Percentiles rank a stretch among this genome's conserved stretches.
phyloP scores from a whole-genome alignment of 345 rosid species.

The Pistacia vera region DNA sequence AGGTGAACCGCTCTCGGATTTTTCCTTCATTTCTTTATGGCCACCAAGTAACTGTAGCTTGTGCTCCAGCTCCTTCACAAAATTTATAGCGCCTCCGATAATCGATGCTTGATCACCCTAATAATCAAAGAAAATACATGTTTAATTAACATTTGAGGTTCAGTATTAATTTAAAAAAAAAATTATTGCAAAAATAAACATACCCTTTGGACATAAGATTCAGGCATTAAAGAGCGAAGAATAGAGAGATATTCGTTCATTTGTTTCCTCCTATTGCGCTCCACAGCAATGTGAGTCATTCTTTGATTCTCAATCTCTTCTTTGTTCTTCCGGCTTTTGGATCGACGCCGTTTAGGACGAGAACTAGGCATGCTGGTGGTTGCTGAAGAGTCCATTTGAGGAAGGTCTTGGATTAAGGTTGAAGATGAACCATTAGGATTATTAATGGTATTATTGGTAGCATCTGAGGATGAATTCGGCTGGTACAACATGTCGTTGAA shows the following conservation, averaged over 20 bases:
- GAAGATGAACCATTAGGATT: conserved; percentile 7
- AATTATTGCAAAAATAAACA: no score
- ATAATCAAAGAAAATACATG: neutral
- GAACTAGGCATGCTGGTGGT: conserved; percentile 14
- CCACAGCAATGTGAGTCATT: conserved; percentile 98
- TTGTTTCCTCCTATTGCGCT: conserved; percentile 90
- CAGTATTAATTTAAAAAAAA: neutral
- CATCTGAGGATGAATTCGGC: conserved; percentile 26
- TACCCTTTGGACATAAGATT: conserved; percentile 87
- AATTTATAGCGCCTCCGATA: conserved; percentile 62
- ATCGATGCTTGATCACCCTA: conserved; percentile 70
- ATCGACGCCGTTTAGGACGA: conserved; percentile 62
- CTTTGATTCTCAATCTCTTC: conserved; percentile 91
- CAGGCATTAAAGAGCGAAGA: conserved; percentile 88
- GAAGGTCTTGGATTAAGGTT: neutral
- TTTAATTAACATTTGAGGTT: neutral
- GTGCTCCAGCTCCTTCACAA: conserved; percentile 55
- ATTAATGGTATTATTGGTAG: neutral
- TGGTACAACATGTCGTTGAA: conserved; percentile 23
- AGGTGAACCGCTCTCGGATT: conserved; percentile 27
- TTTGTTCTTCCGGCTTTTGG: conserved; percentile 65
- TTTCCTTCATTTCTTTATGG: conserved; percentile 32
- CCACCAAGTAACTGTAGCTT: conserved; percentile 37
- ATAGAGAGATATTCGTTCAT: conserved; percentile 87
- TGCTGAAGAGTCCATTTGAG: conserved; percentile 21